Conservation (phyloP, 2,329 filamentous ascomycete species). For the Paracoccidioides lutzii region DNA sequence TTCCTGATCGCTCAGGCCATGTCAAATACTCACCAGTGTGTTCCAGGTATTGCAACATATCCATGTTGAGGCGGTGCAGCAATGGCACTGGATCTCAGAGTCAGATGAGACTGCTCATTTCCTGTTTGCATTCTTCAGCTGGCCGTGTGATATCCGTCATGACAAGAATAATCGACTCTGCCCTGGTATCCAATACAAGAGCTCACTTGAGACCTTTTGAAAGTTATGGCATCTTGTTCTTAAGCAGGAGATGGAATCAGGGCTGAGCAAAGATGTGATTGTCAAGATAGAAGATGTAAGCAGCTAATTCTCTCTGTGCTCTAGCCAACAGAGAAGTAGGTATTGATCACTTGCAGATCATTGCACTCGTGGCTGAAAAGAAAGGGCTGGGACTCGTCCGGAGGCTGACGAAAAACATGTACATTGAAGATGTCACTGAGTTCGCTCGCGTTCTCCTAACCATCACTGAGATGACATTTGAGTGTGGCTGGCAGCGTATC, state of each 20-base stretch:
- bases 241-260: too few relatives aligned
- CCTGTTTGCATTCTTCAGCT: slow-evolving; percentile 15
- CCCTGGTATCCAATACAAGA: slow-evolving; percentile 10
- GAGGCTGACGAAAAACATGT: slow-evolving; percentile 19
- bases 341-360: too few relatives aligned
- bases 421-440: slow-evolving; percentile 21
- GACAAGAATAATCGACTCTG: slow-evolving; percentile 9
- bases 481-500: slow-evolving; percentile 18
- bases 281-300: too few relatives aligned
- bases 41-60: slow-evolving; percentile 15
- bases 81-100: slow-evolving; percentile 15
- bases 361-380: neutral
- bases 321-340: too few relatives aligned
- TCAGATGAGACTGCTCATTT: slow-evolving; percentile 18
- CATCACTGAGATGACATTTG: slow-evolving; percentile 21
- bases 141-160: slow-evolving; percentile 11
- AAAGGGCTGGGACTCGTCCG: slow-evolving; percentile 14
- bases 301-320: too few relatives aligned
- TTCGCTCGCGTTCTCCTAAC: slow-evolving; percentile 19
- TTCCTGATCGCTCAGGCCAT: neutral
- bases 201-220: neutral
- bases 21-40: neutral
- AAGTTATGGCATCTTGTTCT: too few relatives aligned
- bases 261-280: too few relatives aligned
- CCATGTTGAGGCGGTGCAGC: slow-evolving; percentile 12